phyloP scores from a whole-genome alignment of 345 rosid genomes.

The Citrus maxima region DNA sequence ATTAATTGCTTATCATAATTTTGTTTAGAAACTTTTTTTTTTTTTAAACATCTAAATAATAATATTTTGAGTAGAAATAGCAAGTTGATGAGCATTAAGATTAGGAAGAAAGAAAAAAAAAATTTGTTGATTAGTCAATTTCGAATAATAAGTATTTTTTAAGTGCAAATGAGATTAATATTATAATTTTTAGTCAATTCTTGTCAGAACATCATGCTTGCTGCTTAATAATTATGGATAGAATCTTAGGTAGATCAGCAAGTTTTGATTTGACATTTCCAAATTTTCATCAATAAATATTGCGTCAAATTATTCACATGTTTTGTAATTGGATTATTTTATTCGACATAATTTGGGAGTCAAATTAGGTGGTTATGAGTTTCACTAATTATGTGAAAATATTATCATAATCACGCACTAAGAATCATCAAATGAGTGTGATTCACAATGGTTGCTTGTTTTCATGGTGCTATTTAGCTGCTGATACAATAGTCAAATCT shows the following conservation, averaged over 20 bases:
- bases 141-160: neutral
- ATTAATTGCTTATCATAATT: too few species aligned
- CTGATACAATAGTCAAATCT: neutral
- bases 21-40: neutral
- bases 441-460: too few species aligned
- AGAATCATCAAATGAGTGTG: neutral
- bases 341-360: neutral
- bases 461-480: neutral
- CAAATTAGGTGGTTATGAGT: neutral
- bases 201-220: neutral
- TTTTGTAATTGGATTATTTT: neutral
- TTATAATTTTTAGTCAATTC: neutral
- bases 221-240: too few species aligned
- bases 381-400: neutral
- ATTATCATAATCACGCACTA: neutral
- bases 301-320: neutral
- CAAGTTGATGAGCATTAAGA: neutral
- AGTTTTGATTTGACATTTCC: neutral
- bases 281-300: neutral
- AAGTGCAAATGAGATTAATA: neutral
- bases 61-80: neutral
- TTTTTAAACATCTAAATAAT: neutral
- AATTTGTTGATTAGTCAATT: neutral
- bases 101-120: neutral
- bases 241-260: neutral